Percentiles rank a stretch among this genome's conserved stretches.
phyloP scores from a whole-genome alignment of 768 basidiomycete genomes.

The Cyathus striatus region DNA sequence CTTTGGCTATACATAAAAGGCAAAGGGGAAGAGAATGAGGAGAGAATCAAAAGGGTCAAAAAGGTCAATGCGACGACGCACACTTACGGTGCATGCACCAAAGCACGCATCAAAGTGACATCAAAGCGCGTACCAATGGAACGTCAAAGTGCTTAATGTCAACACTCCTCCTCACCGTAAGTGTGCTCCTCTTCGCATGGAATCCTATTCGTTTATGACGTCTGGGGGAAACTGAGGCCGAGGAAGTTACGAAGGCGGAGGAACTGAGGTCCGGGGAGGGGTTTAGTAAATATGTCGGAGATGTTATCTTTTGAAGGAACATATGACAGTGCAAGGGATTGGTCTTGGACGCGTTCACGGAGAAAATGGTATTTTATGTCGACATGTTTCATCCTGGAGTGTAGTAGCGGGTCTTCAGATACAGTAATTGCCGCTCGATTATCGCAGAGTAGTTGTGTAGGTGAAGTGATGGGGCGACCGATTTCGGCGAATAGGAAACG shows the following conservation, averaged over 20 bases:
- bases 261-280: not conserved
- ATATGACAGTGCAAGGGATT: not conserved
- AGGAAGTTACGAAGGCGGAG: not conserved
- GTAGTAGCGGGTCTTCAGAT: not conserved
- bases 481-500: too few relatives aligned
- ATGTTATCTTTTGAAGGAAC: not conserved
- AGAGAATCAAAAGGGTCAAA: too few relatives aligned
- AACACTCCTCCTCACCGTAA: not conserved
- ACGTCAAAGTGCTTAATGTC: too few relatives aligned
- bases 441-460: too few relatives aligned
- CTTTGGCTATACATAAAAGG: too few relatives aligned
- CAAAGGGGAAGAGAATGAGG: too few relatives aligned
- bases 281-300: not conserved
- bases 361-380: too few relatives aligned
- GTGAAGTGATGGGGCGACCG: too few relatives aligned
- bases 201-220: not conserved
- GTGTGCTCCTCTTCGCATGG: not conserved
- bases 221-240: not conserved
- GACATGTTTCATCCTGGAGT: not conserved
- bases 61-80: too few relatives aligned
- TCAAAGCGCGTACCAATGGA: too few relatives aligned
- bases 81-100: too few relatives aligned
- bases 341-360: not conserved
- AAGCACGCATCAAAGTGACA: too few relatives aligned
- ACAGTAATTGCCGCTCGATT: not conserved